These are phyloP conservation scores for Chrysanthemum lavandulifolium DNA, from an alignment of 129 eudicot species.

Conservation along the genomic window DNA sequence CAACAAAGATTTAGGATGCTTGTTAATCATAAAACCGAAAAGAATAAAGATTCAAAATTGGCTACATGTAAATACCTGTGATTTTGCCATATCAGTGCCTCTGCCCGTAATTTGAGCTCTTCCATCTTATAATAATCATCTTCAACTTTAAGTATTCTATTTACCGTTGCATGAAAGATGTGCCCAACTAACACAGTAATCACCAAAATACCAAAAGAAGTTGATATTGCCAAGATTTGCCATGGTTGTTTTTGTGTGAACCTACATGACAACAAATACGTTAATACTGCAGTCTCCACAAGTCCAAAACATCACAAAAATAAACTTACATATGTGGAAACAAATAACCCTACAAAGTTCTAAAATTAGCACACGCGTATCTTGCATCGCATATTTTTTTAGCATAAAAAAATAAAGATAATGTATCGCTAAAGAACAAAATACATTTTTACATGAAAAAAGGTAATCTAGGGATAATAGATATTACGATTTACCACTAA, in stretches of 20 bases:
- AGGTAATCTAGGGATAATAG: neutral
- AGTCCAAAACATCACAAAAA: neutral
- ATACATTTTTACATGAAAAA: too few species aligned
- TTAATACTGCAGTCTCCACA: too few species aligned
- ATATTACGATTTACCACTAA: neutral
- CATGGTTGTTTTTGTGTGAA: constrained; percentile 86
- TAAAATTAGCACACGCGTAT: neutral
- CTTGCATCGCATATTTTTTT: neutral
- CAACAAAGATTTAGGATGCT: constrained; percentile 14
- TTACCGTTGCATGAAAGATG: constrained; percentile 74
- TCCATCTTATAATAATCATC: constrained; percentile 71
- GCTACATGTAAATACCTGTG: constrained; percentile 51
- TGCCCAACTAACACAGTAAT: constrained; percentile 77
- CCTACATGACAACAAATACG: constrained; percentile 33
- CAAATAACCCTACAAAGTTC: neutral
- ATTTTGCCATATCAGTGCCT: constrained; percentile 93
- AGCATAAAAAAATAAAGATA: neutral
- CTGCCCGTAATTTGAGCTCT: constrained; percentile 77
- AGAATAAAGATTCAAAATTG: neutral
- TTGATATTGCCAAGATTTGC: constrained; percentile 71
- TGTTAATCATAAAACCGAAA: constrained; percentile 7
- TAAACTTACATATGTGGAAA: neutral
- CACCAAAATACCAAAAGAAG: constrained; percentile 60
- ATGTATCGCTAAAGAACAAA: too few species aligned
- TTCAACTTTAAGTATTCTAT: constrained; percentile 78